Conservation (phyloP, 345 rosid genomes). For the Linum usitatissimum region DNA sequence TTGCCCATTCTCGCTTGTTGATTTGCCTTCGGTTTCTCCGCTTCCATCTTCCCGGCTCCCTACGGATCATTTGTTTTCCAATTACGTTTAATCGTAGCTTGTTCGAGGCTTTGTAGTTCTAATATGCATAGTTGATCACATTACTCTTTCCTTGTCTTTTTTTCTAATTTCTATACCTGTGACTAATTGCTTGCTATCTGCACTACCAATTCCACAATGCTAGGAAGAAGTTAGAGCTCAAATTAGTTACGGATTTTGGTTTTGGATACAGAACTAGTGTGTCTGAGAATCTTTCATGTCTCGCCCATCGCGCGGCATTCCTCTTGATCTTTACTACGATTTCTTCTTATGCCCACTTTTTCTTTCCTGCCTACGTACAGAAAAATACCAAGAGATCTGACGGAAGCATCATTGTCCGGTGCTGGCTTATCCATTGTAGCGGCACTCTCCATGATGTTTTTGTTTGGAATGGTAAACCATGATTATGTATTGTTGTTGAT, state of each 20-base stretch:
- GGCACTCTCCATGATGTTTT: conserved; percentile 73
- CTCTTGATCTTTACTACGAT: not conserved
- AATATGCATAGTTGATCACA: not conserved
- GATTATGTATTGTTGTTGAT: not conserved
- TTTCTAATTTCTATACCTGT: not conserved
- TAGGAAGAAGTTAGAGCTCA: not conserved
- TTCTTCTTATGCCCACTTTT: not conserved
- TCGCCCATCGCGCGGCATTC: not conserved
- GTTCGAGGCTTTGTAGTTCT: not conserved
- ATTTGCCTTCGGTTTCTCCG: not conserved
- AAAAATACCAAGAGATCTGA: conserved; percentile 93
- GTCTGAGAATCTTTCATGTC: not conserved
- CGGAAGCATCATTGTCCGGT: conserved; percentile 92
- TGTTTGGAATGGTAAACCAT: conserved; percentile 83
- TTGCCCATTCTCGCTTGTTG: too few species aligned
- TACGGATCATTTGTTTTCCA: not conserved
- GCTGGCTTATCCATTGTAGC: conserved; percentile 90
- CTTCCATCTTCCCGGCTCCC: not conserved
- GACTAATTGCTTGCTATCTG: not conserved
- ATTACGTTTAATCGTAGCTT: not conserved
- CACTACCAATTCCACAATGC: not conserved
- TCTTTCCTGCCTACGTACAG: not conserved
- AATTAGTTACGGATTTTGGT: not conserved
- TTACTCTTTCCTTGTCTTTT: too few species aligned
- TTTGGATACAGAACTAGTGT: not conserved